Base-by-base conservation (phyloP, 768 basidiomycete genomes). In the Xerocomellus chrysenteron region DNA sequence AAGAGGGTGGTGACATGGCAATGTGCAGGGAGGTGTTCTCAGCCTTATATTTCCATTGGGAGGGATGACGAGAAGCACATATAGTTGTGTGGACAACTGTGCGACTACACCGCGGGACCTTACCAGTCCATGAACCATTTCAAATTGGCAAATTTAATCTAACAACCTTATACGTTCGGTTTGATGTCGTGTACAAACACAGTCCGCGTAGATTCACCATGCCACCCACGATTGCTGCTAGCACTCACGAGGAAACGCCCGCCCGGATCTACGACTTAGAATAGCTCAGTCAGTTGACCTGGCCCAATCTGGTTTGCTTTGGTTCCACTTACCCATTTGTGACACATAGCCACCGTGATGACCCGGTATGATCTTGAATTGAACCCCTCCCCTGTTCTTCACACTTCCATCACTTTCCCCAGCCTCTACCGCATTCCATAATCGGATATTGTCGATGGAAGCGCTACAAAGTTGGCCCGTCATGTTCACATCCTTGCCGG, bases 311-410 rank as follows among this genome's bases (percentile, higher is more conserved):
- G 57, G 59, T 47, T 40, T 45, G 41, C 32, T 39, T 45, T 41
- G 45, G 36, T 28, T 43, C 44, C 53, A 83, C 92, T 68, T 75
- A 98, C 96, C 74, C 84, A 98, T 90, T 66, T 93, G 87, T 3
- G 94, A 96, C 4, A 98, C 83, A 65, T 88, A 89, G 10, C 95
- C 96, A 37, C 95, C 94, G 73, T 97, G 92, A 75, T 97, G 96
- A 0, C 95, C 96, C 12, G 94, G 88, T 37, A 98, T 90, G 57
- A 98, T 94, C 76, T 93, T 94, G 80, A 96, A 98, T 52, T 87
- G 92, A 17, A 88, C 86, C 9, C 87, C 85, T 54, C 86, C 83
- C 70, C 79, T 85, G 56, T 76, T 74, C 67, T 80, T 85, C 52
- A 83, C 82, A 47, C 70, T 80, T 17, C 78, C 78, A 60, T 94